Evolutionary conservation across 495 filamentous ascomycete genomes (phyloP), one percentile per base, ranked within the genome.

Genomic region (Lophium mytilinum): DNA sequence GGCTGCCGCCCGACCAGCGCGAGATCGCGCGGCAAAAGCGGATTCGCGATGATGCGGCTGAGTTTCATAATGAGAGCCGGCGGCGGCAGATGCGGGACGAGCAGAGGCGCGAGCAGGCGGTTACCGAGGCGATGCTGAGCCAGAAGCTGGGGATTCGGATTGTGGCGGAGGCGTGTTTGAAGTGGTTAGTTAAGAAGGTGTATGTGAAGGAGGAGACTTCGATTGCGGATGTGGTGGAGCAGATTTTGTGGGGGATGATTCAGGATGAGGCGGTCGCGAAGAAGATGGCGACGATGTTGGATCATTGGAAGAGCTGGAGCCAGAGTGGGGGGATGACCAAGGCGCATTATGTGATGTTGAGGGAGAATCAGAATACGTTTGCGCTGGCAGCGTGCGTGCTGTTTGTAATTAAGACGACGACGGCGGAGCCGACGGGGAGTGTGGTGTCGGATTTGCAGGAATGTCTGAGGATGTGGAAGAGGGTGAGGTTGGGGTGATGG

Each of bases 391-490:
- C 76, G 37, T 62, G 80, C 21, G 51, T 84, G 19, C 62, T 84
- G 15, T 74, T 77, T 9, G 43, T 80, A 24, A 71, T 85, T 19
- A 71, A 72, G 60, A 76, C 76, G 36, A 75, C 74, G 0, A 70
- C 74, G 8, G 70, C 57, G 9, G 74, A 74, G 19, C 66, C 72
- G 17, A 77, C 76, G 57, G 80, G 79, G 17, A 77, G 75, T 14
- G 52, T 84, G 36, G 75, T 80, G 18, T 71, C 77, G 68, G 81
- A 86, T 60, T 65, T 85, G 66, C 78, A 83, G 65, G 82, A 85
- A 56, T 84, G 80, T 57, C 55, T 84, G 58, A 57, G 73, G 49
- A 71, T 81, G 61, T 84, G 82, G 82, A 78, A 74, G 59, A 77
- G 68, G 47, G 79, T 83, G 2, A 61, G 80, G 50, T 60, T 85